Evolutionary conservation across 768 basidiomycete genomes (phyloP), one percentile per base, ranked within the genome.

Genomic region (Lentinula detonsa): DNA sequence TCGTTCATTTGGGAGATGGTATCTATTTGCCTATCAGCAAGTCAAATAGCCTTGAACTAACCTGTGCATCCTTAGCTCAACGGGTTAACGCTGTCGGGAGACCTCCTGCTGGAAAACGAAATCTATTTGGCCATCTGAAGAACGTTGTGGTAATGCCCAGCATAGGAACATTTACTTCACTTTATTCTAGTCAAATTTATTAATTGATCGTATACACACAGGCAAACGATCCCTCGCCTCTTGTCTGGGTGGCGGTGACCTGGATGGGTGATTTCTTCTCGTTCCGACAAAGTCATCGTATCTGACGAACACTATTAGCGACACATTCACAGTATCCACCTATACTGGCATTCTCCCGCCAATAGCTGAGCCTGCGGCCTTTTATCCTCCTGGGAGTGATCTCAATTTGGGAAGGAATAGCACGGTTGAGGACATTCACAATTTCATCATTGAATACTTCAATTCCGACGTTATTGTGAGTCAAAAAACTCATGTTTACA

Each of bases 361-460:
- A 4, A 71, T 75, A 23, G 72, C 81, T 46, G 74, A 79, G n/a
- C 67, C 72, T 0, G 77, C 89, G 16, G 86, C 84, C 9, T 66
- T 72, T 3, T 91, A 92, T 65, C 61, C 71, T 1, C 48, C 78
- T 2, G 73, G 71, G 7, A 65, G 64, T 0, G 71, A 80, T 1
- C 73, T 71, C 48, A 71, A 68, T 3, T 71, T 86, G 11, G 75
- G 77, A 0, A 73, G 80, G 16, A 77, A 82, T 7, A 83, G 84
- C 59, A 83, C 78, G 0, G 80, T 91, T 5, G 76, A 85, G 1
- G 89, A 92, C 64, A 84, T 93, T 13, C 89, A 88, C 62, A 78
- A 93, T 60, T 93, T 94, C 65, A 75, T 94, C 23, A 84, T 91
- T 13, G 85, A 93, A 65, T 94, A 93, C 59, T 91, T 94, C 68